phyloP scores from a whole-genome alignment of 805 yeast species.

The Starmerella apicola region DNA sequence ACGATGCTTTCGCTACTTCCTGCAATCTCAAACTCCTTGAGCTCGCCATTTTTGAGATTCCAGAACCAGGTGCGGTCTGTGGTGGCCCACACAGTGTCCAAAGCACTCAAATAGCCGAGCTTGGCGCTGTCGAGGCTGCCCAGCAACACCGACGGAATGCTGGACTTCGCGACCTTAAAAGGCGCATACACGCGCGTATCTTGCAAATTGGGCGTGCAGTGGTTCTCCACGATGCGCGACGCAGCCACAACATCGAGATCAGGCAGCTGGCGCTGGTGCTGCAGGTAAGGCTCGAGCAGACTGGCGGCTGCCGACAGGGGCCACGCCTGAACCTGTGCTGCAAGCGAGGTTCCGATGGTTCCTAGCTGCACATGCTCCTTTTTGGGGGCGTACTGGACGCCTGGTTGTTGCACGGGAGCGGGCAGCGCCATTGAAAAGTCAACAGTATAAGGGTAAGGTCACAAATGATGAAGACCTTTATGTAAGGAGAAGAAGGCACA shows the following conservation, averaged over 20 bases:
- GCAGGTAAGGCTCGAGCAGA: conserved; percentile 19
- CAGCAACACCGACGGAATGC: conserved; percentile 15
- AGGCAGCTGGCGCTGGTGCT: conserved; percentile 18
- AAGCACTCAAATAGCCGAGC: conserved; percentile 65
- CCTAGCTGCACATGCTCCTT: conserved; percentile 19
- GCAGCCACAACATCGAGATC: conserved; percentile 18
- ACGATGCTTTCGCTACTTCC: conserved; percentile 46
- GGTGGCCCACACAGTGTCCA: conserved; percentile 75
- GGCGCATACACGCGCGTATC: conserved; percentile 14
- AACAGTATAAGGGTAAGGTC: background rate
- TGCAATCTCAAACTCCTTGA: conserved; percentile 47
- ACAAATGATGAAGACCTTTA: no score
- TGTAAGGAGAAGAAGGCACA: no score
- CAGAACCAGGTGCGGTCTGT: conserved; percentile 75
- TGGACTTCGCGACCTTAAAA: conserved; percentile 9
- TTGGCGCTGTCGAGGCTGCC: background rate
- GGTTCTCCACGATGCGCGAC: conserved; percentile 17
- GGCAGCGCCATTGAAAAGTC: conserved; percentile 17
- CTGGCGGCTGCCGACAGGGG: conserved; percentile 20
- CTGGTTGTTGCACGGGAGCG: conserved; percentile 18
- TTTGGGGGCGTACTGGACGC: conserved; percentile 1
- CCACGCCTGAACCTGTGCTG: conserved; percentile 18
- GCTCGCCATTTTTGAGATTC: conserved; percentile 60
- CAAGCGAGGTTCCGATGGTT: conserved; percentile 17
- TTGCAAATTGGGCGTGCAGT: conserved; percentile 16